Evolutionary conservation across 306 rosid genomes (phyloP), one percentile per base, ranked within the genome.

Genomic region (Begonia peltatifolia): DNA sequence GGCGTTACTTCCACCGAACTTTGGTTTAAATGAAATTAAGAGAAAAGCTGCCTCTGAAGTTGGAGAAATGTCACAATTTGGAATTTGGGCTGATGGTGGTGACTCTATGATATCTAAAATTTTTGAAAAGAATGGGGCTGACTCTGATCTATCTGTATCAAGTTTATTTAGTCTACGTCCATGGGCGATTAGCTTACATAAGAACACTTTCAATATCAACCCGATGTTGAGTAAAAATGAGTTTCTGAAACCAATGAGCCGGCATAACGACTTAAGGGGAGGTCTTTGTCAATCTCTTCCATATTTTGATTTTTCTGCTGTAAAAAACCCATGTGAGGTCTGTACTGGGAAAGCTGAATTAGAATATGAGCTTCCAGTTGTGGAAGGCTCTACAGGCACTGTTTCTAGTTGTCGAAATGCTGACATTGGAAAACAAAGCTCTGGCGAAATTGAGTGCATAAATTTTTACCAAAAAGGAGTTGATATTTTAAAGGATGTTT

Each of bases 291-390:
- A 42, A 49, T 41, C 65, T 49, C 66, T 85, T 22, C 76, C 94
- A 54, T 83, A 53, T 72, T 76, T 83, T 70, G 77, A 90, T 54
- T 83, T 90, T 75, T 80, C 86, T 63, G 48, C 60, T 11, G 83
- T 85, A 35, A 81, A 81, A 62, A 82, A 85, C 67, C 92, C 94
- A n/a, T 86, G 72, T 67, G 75, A 74, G 77, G 93, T 68, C 58
- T 69, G 72, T 61, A 48, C 61, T 44, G 73, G 76, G 66, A 76
- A 72, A 65, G 55, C 54, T 52, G 63, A 54, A 41, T 14, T 53
- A 43, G 59, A 48, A 61, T 54, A 60, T 66, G 71, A 63, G 55
- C 15, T 63, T 69, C 55, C 66, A 64, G 35, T 52, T 22, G 20
- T 10, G 10, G 38, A 17, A 42, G 74, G 61, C 51, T 47, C 66